Evolutionary conservation across 257 asterid species (phyloP), one percentile per base, ranked within the genome.

Genomic region (Paulownia fortunei): DNA sequence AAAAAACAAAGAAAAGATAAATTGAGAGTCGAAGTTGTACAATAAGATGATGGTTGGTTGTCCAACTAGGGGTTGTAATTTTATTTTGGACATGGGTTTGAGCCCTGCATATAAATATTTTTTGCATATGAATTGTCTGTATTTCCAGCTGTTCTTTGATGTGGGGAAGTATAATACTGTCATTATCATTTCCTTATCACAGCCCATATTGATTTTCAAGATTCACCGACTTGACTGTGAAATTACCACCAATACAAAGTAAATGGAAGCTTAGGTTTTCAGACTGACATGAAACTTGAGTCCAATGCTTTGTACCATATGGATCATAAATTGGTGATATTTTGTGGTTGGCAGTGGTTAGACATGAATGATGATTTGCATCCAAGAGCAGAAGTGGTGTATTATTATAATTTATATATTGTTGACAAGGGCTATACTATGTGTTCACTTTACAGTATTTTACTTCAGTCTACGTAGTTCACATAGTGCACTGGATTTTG

Each of bases 401-500:
- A 51, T 1, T 5, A 51, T 5, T 13, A 47, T 36, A 63, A 36
- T 12, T 36, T 13, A 63, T 10, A 11, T 19, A 66, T n/a, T 21
- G 21, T 16, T 65, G 74, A 16, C 19, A 7, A 5, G n/a, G 23
- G 21, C 19, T 26, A 55, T 37, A 23, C 18, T 11, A n/a, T 69
- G 12, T 46, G 6, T 72, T 54, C 6, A 0, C 36, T 18, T 64
- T 64, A 2, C 2, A 8, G 13, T 65, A 10, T 65, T 39, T 16
- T 44, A 68, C 26, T 42, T 60, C 19, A 8, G 44, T 74, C 49
- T 18, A 60, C 12, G 19, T 19, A 8, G 41, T 12, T 51, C 12
- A 67, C 74, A 49, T 7, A 49, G 27, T 56, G 58, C 21, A 19
- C 30, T 2, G 54, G 15, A 6, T 60, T 69, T 75, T 79, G 78